phyloP scores from a whole-genome alignment of 345 rosid genomes.

The Melaleuca alternifolia region DNA sequence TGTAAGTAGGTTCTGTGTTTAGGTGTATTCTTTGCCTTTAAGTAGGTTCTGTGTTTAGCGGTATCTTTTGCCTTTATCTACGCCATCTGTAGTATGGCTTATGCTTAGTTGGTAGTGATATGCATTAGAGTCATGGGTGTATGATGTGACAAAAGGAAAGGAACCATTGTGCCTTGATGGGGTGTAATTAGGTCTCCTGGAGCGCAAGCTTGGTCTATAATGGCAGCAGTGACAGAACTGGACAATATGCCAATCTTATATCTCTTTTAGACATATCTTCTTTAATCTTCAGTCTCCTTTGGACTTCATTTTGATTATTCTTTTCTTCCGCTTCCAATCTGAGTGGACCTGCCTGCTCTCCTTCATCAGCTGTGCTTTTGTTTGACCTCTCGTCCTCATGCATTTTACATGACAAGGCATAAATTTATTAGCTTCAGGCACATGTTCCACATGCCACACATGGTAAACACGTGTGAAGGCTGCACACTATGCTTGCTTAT shows the following conservation, averaged over 20 bases:
- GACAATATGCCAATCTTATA: not conserved
- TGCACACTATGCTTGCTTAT: not conserved
- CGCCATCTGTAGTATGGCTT: not conserved
- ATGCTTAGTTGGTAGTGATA: not conserved
- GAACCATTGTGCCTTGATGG: not conserved
- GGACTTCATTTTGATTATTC: not conserved
- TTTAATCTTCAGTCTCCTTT: not conserved
- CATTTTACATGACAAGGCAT: not conserved
- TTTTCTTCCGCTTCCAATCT: not conserved
- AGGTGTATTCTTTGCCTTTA: not conserved
- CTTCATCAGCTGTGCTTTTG: not conserved
- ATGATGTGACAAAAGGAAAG: not conserved
- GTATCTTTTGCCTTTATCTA: not conserved
- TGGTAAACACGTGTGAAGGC: not conserved
- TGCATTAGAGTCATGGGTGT: not conserved
- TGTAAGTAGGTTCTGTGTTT: not conserved
- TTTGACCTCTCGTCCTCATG: not conserved
- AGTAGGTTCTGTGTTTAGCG: not conserved
- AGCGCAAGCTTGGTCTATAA: not conserved
- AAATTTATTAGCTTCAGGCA: not conserved
- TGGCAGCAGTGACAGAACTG: not conserved
- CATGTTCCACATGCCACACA: not conserved
- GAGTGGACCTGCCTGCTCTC: not conserved
- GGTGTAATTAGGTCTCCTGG: not conserved
- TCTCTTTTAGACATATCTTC: not conserved